Percentiles rank a stretch among this genome's conserved stretches.
Conservation (phyloP, 2,329 filamentous ascomycete genomes). For the Ophioceras dolichostomum region DNA sequence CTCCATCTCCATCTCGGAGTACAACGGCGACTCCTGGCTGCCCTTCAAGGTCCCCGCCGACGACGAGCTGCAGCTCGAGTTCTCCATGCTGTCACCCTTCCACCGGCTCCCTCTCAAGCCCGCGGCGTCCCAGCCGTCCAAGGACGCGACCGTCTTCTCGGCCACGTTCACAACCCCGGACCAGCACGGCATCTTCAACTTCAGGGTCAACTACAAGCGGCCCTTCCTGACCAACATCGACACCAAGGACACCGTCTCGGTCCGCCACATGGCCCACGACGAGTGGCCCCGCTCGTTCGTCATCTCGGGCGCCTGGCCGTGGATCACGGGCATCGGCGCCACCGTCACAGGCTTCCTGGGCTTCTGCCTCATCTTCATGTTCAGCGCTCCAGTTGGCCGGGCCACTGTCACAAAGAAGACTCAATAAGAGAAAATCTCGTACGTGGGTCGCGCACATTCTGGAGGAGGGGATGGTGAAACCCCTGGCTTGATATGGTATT, state of each 20-base stretch:
- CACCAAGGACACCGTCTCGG: conserved; percentile 89
- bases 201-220: conserved; percentile 93
- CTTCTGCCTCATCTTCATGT: conserved; percentile 86
- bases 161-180: conserved; percentile 75
- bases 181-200: conserved; percentile 99
- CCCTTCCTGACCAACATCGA: conserved; percentile 83
- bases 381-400: conserved; percentile 34
- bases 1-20: conserved; percentile 82
- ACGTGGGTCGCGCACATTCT: too few relatives aligned
- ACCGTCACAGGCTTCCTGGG: conserved; percentile 75
- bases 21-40: conserved; percentile 57
- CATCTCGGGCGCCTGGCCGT: conserved; percentile 88
- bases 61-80: conserved; percentile 85
- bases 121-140: conserved; percentile 27
- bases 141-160: conserved; percentile 61
- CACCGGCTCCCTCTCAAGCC: conserved; percentile 66
- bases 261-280: conserved; percentile 93
- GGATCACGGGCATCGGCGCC: conserved; percentile 77
- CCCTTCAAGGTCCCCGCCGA: conserved; percentile 58
- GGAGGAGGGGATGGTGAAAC: too few relatives aligned
- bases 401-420: conserved; percentile 29
- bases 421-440: too few relatives aligned
- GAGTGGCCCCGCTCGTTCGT: conserved; percentile 87
- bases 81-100: conserved; percentile 97
- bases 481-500: too few relatives aligned